A percentile compares a stretch with the other conserved stretches of the same genome.
These are phyloP conservation scores for Leucosporidium scottii DNA, from an alignment of 768 basidiomycete genomes.

Conservation along the genomic window DNA sequence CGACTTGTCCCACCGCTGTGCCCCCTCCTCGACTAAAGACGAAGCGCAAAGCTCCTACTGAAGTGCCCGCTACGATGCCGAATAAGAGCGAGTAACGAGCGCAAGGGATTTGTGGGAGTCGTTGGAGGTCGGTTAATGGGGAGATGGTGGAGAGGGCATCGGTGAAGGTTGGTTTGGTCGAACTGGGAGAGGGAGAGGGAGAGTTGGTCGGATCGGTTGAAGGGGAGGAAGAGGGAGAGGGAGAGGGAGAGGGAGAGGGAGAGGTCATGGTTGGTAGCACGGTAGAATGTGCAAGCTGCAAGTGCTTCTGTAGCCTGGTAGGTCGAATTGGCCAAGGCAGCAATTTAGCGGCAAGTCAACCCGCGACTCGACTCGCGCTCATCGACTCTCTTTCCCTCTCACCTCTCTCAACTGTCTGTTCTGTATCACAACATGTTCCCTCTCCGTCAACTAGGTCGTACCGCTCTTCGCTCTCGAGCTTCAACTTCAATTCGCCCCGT, in stretches of 20 bases:
- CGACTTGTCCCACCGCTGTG: slow-evolving; percentile 13
- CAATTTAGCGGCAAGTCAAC: too few relatives aligned
- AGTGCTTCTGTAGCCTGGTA: too few relatives aligned
- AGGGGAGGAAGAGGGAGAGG: not conserved
- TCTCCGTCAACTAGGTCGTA: too few relatives aligned
- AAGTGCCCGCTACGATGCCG: slow-evolving; percentile 30
- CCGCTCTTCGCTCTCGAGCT: too few relatives aligned
- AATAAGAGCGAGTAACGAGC: slow-evolving; percentile 26
- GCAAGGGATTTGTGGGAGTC: slow-evolving; percentile 31
- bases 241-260: not conserved
- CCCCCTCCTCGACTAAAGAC: slow-evolving; percentile 14
- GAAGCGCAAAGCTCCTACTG: slow-evolving; percentile 27
- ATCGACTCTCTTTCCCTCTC: too few relatives aligned
- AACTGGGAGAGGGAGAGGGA: not conserved
- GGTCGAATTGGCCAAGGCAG: too few relatives aligned
- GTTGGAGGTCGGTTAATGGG: slow-evolving; percentile 27
- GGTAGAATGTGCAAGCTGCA: too few relatives aligned
- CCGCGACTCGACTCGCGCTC: too few relatives aligned
- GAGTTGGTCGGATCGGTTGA: not conserved
- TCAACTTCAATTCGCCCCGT: not conserved
- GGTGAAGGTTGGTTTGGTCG: slow-evolving; percentile 8
- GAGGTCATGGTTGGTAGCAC: too few relatives aligned
- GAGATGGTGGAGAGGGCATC: slow-evolving; percentile 27
- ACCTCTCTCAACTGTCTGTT: too few relatives aligned
- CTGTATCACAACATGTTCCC: too few relatives aligned